Evolutionary conservation across 129 eudicot genomes (phyloP).

Genomic region (sunflower (Helianthus annuus)): HanXRQr2.0-SUNRISE NC_035439.2:92556301-92556800

Average conservation of each 20-base stretch:
- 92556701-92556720: no score
- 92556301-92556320: constrained; percentile 30
- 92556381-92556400: constrained; percentile 20
- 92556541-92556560: background rate
- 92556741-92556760: no score
- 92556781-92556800: no score
- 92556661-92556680: no score
- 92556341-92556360: constrained; percentile 34
- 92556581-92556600: background rate
- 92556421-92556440: constrained; percentile 20
- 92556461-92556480: constrained; percentile 13
- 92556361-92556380: constrained; percentile 25
- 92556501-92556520: constrained; percentile 6
- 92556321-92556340: constrained; percentile 32
- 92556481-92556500: constrained; percentile 5
- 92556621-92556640: background rate
- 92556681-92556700: no score
- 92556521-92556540: constrained; percentile 13
- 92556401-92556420: constrained; percentile 9
- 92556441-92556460: constrained; percentile 16
- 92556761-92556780: no score
- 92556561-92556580: background rate
- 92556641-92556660: no score
- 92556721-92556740: no score
- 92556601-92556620: background rate